These are phyloP conservation scores for Heimioporus sp. DNA, from an alignment of 768 basidiomycete genomes.

Conservation along the genomic window DNA sequence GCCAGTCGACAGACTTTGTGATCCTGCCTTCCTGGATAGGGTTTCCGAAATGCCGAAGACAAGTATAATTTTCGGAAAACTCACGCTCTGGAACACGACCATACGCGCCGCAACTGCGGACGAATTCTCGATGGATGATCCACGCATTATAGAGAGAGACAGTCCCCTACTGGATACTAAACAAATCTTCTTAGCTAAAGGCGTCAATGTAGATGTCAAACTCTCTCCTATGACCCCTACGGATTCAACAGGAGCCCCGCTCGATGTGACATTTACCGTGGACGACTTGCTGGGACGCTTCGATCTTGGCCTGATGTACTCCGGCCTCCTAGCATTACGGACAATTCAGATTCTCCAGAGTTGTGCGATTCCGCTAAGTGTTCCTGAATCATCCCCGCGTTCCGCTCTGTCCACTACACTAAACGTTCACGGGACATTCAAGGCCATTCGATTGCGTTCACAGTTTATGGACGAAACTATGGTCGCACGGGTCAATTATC, in stretches of 20 bases:
- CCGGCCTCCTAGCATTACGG: slow-evolving; percentile 57
- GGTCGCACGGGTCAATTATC: slow-evolving; percentile 35
- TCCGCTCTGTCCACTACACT: slow-evolving; percentile 14
- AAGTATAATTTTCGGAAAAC: slow-evolving; percentile 41
- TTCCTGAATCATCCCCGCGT: slow-evolving; percentile 16
- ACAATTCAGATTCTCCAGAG: slow-evolving; percentile 44
- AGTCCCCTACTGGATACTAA: slow-evolving; percentile 40
- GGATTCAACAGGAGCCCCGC: slow-evolving; percentile 21
- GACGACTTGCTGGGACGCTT: slow-evolving; percentile 53
- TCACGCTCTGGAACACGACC: slow-evolving; percentile 47
- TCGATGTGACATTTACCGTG: slow-evolving; percentile 47
- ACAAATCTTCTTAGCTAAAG: slow-evolving; percentile 44
- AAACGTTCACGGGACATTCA: slow-evolving; percentile 34
- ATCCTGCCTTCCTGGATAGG: slow-evolving; percentile 43
- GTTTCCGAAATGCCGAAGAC: slow-evolving; percentile 31
- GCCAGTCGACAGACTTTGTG: slow-evolving; percentile 47
- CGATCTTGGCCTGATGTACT: slow-evolving; percentile 69
- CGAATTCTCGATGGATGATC: slow-evolving; percentile 65
- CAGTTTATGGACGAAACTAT: slow-evolving; percentile 48
- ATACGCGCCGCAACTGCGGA: slow-evolving; percentile 67
- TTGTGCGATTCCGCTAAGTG: slow-evolving; percentile 14
- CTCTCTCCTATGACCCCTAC: slow-evolving; percentile 11
- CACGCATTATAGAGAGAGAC: slow-evolving; percentile 53
- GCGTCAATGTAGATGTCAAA: slow-evolving; percentile 28
- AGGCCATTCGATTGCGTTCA: slow-evolving; percentile 47